Conservation (phyloP, 129 eudicot genomes). For the Pseudognaphalium luteoalbum region DNA sequence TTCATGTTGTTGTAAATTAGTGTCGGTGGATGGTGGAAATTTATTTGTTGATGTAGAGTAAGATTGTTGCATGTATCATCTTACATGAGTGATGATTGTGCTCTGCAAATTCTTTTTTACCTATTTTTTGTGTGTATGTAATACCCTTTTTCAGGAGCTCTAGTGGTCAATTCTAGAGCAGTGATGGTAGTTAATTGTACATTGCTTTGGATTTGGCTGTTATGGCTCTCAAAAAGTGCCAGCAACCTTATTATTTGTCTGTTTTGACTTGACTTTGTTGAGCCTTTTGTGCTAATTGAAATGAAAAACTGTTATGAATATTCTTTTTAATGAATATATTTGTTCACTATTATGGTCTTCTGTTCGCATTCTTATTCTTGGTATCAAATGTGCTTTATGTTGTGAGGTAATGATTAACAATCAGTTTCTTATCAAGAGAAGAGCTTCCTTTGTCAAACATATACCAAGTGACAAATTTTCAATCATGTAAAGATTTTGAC, state of each 20-base stretch:
- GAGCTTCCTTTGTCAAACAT: background rate
- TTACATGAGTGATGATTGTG: conserved; percentile 24
- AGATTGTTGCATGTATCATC: conserved; percentile 25
- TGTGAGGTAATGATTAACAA: background rate
- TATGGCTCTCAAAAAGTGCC: conserved; percentile 6
- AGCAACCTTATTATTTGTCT: background rate
- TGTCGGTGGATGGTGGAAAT: conserved; percentile 24
- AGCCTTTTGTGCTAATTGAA: conserved; percentile 20
- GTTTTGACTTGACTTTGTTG: conserved; percentile 5
- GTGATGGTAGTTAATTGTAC: conserved; percentile 17
- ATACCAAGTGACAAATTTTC: background rate
- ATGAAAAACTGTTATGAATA: background rate
- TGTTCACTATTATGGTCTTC: background rate
- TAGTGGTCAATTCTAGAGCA: conserved; percentile 14
- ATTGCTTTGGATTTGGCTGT: conserved; percentile 20
- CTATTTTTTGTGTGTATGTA: conserved; percentile 23
- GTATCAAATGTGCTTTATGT: background rate
- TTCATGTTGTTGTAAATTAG: conserved; percentile 36
- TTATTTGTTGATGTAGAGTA: conserved; percentile 35
- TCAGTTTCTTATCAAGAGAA: background rate
- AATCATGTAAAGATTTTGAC: too few species aligned
- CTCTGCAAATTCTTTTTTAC: conserved; percentile 26
- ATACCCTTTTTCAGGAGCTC: conserved; percentile 21
- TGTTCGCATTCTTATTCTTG: background rate
- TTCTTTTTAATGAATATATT: too few species aligned